phyloP scores from a whole-genome alignment of 2,329 filamentous ascomycete genomes.

The Trichoderma pleuroti region DNA sequence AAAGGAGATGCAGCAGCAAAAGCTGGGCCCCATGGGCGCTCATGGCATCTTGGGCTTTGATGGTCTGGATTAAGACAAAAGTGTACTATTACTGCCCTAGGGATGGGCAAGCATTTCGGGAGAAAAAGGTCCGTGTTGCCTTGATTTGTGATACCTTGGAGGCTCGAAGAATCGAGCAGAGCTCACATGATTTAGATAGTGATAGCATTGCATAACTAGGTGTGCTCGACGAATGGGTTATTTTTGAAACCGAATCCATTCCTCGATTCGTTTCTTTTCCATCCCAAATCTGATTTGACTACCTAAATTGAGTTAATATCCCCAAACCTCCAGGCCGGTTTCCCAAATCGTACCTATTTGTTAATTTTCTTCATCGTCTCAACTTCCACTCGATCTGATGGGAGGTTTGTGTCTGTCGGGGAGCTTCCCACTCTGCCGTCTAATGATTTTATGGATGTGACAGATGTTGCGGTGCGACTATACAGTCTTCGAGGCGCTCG shows the following conservation, averaged over 20 bases:
- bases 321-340: not conserved
- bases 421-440: not conserved
- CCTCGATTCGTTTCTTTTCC: not conserved
- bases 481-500: not conserved
- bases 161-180: not conserved
- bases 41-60: slow-evolving; percentile 51
- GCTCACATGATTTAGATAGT: not conserved
- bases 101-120: not conserved
- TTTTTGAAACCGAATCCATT: not conserved
- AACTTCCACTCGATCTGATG: not conserved
- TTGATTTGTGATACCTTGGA: not conserved
- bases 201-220: not conserved
- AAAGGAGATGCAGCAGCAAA: slow-evolving; percentile 41
- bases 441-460: not conserved
- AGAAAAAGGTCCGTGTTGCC: not conserved
- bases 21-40: slow-evolving; percentile 48
- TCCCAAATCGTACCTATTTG: not conserved
- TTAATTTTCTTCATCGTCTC: not conserved
- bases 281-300: not conserved
- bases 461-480: not conserved
- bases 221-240: not conserved
- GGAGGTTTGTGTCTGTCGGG: not conserved
- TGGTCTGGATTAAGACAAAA: slow-evolving; percentile 39
- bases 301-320: not conserved
- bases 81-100: not conserved